Conservation (phyloP, 2,329 filamentous ascomycete genomes). For the Microsporum audouinii region DNA sequence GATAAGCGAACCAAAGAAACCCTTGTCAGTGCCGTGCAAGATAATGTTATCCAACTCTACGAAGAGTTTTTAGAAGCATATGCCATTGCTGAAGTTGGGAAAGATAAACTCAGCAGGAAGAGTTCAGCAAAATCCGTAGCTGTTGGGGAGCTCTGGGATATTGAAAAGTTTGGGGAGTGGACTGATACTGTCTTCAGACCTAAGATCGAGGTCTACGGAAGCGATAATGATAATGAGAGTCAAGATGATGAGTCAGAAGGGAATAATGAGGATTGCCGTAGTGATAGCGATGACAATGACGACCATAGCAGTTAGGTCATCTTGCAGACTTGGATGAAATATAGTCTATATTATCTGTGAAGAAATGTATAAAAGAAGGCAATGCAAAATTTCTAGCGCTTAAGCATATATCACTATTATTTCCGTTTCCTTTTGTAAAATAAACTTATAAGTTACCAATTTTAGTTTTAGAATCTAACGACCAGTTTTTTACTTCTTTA, state of each 20-base stretch:
- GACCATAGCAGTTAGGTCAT: not conserved
- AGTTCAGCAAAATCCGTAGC: slow-evolving; percentile 41
- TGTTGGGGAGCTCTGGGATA: slow-evolving; percentile 52
- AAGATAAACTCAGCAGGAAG: slow-evolving; percentile 15
- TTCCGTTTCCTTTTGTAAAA: too few relatives aligned
- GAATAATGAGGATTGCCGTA: slow-evolving; percentile 19
- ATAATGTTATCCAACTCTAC: slow-evolving; percentile 51
- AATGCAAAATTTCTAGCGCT: too few relatives aligned
- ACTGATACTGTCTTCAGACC: slow-evolving; percentile 49
- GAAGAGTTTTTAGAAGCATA: slow-evolving; percentile 52
- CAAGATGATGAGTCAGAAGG: slow-evolving; percentile 18
- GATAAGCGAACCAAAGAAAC: slow-evolving; percentile 55
- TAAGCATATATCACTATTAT: too few relatives aligned
- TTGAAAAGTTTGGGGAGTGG: slow-evolving; percentile 54
- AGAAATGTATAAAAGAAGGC: too few relatives aligned
- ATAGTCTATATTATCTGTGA: not conserved
- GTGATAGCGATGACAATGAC: slow-evolving; percentile 1
- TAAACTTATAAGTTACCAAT: too few relatives aligned
- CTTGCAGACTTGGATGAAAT: not conserved
- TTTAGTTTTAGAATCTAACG: too few relatives aligned
- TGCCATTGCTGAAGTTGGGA: slow-evolving; percentile 27
- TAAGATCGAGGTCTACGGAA: slow-evolving; percentile 29
- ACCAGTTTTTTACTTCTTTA: too few relatives aligned
- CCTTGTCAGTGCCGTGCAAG: slow-evolving; percentile 53
- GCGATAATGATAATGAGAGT: slow-evolving; percentile 2